These are phyloP conservation scores for Penicillium coprophilum DNA, from an alignment of 495 filamentous ascomycete genomes.

Conservation along the genomic window DNA sequence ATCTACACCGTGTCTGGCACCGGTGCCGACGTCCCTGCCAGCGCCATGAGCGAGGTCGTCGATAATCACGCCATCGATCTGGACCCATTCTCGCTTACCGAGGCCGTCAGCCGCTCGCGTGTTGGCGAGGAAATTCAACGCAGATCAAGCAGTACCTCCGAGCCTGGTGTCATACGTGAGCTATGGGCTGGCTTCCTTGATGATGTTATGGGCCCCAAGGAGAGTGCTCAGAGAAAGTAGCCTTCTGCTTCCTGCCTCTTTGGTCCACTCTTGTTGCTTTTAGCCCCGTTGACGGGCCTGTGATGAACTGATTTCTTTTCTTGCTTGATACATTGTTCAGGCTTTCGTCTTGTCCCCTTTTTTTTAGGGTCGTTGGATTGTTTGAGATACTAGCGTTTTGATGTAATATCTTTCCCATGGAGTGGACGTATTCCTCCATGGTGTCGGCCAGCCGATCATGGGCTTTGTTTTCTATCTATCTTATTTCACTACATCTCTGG, in stretches of 20 bases:
- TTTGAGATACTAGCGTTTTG: conserved; percentile 9
- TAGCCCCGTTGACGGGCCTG: conserved; percentile 9
- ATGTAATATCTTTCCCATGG: conserved; percentile 1
- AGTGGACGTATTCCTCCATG: conserved; percentile 1
- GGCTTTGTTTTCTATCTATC: not conserved
- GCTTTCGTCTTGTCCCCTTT: conserved; percentile 7
- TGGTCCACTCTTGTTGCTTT: conserved; percentile 2
- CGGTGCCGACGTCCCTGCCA: conserved; percentile 52
- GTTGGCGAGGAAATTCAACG: conserved; percentile 40
- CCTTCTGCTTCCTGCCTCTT: not conserved
- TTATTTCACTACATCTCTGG: not conserved
- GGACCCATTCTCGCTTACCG: conserved; percentile 58
- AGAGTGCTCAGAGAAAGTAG: conserved; percentile 28
- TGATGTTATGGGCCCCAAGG: conserved; percentile 54
- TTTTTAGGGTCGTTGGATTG: not conserved
- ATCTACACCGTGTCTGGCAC: conserved; percentile 56
- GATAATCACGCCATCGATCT: conserved; percentile 58
- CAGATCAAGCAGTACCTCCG: conserved; percentile 19
- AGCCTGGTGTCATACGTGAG: conserved; percentile 46
- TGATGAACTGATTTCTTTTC: conserved; percentile 19
- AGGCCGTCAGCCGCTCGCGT: conserved; percentile 46
- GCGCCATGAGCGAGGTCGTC: conserved; percentile 58
- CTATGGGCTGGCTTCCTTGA: conserved; percentile 59
- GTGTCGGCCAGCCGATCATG: not conserved
- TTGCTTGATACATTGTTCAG: conserved; percentile 3